A percentile compares a stretch with the other conserved stretches of the same genome.
phyloP scores from a whole-genome alignment of 768 basidiomycete genomes.

The Stropharia rugosoannulata region DNA sequence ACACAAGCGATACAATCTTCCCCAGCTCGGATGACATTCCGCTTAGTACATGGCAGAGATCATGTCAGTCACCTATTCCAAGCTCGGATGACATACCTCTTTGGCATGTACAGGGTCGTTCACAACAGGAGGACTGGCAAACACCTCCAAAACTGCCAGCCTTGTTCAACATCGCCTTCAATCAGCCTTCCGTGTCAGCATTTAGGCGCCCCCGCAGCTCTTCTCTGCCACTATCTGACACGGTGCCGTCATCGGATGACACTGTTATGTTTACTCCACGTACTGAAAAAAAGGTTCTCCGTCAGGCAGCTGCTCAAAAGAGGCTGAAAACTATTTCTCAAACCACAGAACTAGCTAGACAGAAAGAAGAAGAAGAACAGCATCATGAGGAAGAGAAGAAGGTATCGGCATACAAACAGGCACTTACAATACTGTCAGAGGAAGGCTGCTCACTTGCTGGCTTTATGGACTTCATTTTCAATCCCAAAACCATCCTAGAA shows the following conservation, averaged over 20 bases:
- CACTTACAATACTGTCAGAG: background rate
- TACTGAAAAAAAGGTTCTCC: background rate
- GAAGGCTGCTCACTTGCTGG: background rate
- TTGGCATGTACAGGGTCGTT: no score
- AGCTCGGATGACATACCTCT: slow-evolving; percentile 3
- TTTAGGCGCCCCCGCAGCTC: background rate
- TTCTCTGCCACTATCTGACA: background rate
- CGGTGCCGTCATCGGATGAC: background rate
- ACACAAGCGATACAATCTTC: background rate
- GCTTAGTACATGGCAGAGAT: no score
- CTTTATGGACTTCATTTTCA: slow-evolving; percentile 4
- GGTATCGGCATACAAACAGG: background rate
- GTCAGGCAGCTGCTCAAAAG: background rate
- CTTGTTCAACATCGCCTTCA: background rate
- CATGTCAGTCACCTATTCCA: no score
- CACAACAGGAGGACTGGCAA: no score
- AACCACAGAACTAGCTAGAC: background rate
- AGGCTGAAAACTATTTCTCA: background rate
- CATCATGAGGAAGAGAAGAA: background rate
- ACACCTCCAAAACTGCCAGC: background rate
- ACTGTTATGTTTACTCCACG: background rate
- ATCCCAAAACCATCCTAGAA: slow-evolving; percentile 13
- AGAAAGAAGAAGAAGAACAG: background rate
- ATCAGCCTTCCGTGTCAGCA: no score
- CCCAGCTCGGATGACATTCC: background rate